Conservation (phyloP, 495 filamentous ascomycete species). For the Cercophora newfieldiana region DNA sequence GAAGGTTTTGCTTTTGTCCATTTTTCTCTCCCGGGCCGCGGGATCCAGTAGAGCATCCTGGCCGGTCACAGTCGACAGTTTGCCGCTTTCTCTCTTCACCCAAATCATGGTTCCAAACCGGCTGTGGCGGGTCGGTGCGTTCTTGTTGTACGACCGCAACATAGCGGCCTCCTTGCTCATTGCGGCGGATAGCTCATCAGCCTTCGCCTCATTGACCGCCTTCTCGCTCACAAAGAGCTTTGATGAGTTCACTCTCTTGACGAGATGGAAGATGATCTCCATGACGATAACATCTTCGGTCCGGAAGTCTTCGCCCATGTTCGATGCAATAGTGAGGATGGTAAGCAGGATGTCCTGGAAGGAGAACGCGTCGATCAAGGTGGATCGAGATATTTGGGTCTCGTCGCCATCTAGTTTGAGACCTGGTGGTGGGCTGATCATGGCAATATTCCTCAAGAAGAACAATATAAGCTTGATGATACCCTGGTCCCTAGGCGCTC, state of each 20-base stretch:
- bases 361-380: conserved; percentile 83
- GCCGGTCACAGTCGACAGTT: conserved; percentile 81
- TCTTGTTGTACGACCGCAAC: conserved; percentile 72
- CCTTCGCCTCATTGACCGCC: conserved; percentile 62
- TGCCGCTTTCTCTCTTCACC: conserved; percentile 84
- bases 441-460: conserved; percentile 81
- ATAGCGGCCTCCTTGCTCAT: conserved; percentile 79
- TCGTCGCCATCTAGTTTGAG: conserved; percentile 67
- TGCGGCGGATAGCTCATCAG: conserved; percentile 70
- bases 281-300: conserved; percentile 81
- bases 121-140: conserved; percentile 85
- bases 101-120: conserved; percentile 97
- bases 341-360: conserved; percentile 87
- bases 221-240: conserved; percentile 83
- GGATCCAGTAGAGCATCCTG: conserved; percentile 77
- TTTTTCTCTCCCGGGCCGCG: conserved; percentile 73
- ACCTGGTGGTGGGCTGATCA: conserved; percentile 69
- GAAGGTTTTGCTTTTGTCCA: conserved; percentile 91
- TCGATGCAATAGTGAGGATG: conserved; percentile 81
- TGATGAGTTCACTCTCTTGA: conserved; percentile 84
- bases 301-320: conserved; percentile 89
- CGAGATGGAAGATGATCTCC: conserved; percentile 86
- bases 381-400: conserved; percentile 82
- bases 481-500: conserved; percentile 79
- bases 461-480: conserved; percentile 92